Evolutionary conservation across 148 eudicot genomes (phyloP).

Genomic region (Dianthus caryophyllus): DNA sequence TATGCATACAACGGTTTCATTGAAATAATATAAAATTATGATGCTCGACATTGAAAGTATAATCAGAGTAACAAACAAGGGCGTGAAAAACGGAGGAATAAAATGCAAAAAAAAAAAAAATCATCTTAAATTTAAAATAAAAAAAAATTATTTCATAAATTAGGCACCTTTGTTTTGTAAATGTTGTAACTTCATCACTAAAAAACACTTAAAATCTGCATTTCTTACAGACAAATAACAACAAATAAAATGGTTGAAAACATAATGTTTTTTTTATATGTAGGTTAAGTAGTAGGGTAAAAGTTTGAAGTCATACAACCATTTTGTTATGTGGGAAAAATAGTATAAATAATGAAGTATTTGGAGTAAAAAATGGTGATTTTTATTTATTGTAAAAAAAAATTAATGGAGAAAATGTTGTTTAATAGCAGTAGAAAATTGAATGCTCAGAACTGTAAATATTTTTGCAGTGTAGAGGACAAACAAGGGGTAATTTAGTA

Average conservation of each 20-base stretch:
- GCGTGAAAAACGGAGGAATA: conserved; percentile 29
- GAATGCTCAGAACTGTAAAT: background rate
- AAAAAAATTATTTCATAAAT: conserved; percentile 7
- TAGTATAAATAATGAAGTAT: background rate
- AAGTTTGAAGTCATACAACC: no score
- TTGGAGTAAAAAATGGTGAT: conserved; percentile 15
- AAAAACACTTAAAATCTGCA: conserved; percentile 30
- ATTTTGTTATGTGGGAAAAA: background rate
- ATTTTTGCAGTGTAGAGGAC: conserved; percentile 9
- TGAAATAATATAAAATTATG: conserved; percentile 9
- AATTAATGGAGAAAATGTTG: background rate
- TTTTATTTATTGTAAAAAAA: no score
- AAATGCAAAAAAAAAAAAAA: conserved; percentile 27
- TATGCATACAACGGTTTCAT: no score
- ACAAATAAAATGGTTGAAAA: background rate
- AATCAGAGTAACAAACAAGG: conserved; percentile 34
- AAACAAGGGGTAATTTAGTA: conserved; percentile 21
- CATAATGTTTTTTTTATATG: background rate
- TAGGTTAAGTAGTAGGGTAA: conserved; percentile 5
- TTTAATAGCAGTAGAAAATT: conserved; percentile 8
- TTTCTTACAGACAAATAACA: background rate
- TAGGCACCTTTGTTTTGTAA: conserved; percentile 12
- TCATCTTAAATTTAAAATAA: no score
- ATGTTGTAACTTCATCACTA: conserved; percentile 11
- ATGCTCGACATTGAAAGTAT: conserved; percentile 42